A percentile compares a stretch with the other conserved stretches of the same genome.
These are phyloP conservation scores for Aspergillus heteromorphus DNA, from an alignment of 495 filamentous ascomycete genomes.

Conservation along the genomic window DNA sequence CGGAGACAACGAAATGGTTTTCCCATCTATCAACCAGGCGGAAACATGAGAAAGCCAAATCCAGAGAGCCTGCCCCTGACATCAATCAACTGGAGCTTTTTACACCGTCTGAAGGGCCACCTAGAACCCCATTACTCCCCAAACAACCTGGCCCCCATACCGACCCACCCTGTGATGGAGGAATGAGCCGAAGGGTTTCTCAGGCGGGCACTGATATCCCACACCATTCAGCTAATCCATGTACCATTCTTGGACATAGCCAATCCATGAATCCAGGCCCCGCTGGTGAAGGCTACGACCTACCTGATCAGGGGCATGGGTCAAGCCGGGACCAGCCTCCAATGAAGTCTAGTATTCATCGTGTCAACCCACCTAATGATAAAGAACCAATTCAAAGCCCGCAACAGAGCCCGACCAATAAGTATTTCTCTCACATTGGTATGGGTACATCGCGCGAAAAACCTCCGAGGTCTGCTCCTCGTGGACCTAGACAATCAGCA, in stretches of 20 bases:
- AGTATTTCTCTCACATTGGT: neutral
- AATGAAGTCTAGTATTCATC: neutral
- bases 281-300: too few species aligned
- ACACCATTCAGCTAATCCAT: too few species aligned
- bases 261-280: too few species aligned
- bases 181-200: too few species aligned
- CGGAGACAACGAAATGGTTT: constrained; percentile 10
- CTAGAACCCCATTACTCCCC: constrained; percentile 5
- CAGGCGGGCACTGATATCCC: too few species aligned
- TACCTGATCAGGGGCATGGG: too few species aligned
- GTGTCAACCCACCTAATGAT: neutral
- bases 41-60: constrained; percentile 35
- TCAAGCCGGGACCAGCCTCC: too few species aligned
- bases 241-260: too few species aligned
- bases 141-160: neutral
- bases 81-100: constrained; percentile 34
- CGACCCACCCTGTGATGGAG: neutral
- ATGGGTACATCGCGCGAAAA: neutral
- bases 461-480: neutral
- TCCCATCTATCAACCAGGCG: constrained; percentile 16
- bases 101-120: constrained; percentile 28
- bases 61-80: constrained; percentile 41
- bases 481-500: neutral
- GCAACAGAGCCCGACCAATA: neutral
- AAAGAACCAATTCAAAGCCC: neutral